Base-by-base conservation (phyloP, 2,329 filamentous ascomycete species). In the Nothophoma quercina region DNA sequence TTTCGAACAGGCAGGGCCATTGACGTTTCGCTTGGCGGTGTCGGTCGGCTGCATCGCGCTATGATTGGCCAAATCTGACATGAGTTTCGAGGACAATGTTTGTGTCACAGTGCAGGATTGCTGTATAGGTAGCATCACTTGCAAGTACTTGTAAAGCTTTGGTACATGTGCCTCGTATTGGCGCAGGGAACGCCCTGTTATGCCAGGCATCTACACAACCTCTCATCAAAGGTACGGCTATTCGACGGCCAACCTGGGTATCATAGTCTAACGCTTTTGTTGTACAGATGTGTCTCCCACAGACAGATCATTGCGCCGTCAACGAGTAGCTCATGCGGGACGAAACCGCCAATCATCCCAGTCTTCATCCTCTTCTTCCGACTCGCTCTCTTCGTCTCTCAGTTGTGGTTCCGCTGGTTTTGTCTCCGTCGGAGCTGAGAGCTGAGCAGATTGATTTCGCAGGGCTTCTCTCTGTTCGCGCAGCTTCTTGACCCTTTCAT, bases 391-490 rank as follows among this genome's bases (percentile, higher is more conserved):
- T 13, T 70, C 71, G 2, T 71, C 68, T 3, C 38, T 28, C 2
- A 23, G 8, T 21, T 38, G 32, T 26, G 7, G 13, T 15, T 28
- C 43, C 48, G 25, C 12, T 21, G 40, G 13, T 9, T 44, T 23
- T 10, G 51, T 35, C 15, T 60, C 61, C 19, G 30, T 46, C 7
- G 60, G 47, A 2, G 45, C 42, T 10, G 47, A 23, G 18, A 56
- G 55, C 26, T 54, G 51, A 8, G 43, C 43, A 45, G 55, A 64
- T 18, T 64, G 57, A 16, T 42, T 60, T 16, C 76, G 68, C 25
- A 81, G 57, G 4, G 72, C 73, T 56, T 81, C 79, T 30, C 79
- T 67, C 61, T 77, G 75, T 57, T 79, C 77, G 10, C 77, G 74
- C 33, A 81, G 58, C 60, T 64, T 75, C 61, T 69, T 76, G 26